Base-by-base conservation (phyloP, 1,284 basidiomycete genomes). In the Bjerkandera adusta region DNA sequence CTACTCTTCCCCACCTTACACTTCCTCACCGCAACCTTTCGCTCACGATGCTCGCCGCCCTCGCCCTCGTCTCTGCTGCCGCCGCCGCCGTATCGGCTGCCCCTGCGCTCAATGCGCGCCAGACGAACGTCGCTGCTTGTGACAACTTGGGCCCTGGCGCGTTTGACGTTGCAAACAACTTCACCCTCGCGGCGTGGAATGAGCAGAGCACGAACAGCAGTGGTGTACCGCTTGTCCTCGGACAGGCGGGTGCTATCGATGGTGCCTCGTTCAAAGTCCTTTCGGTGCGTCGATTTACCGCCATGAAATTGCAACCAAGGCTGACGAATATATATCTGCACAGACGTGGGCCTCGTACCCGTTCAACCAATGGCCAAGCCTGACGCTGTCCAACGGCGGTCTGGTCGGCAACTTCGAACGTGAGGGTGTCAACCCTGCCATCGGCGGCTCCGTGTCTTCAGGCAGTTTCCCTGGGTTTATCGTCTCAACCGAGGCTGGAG, bases 141-240 rank as follows among this genome's bases (percentile, higher is more conserved):
- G 18, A n/a, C 13, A 5, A n/a, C n/a, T n/a, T n/a, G n/a, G 5
- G 32, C 12, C 34, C 34, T 10, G 34, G 5, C 10, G 34, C 16
- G 3, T 50, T 47, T 40, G 35, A 47, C 40, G 34, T 64, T 13
- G 48, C 56, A 4, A 66, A 61, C 48, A 66, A 67, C 52, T 71
- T 75, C 56, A 69, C 64, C 4, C 58, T 75, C 18, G 59, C 68
- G 15, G 72, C 72, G 5, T 51, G 60, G 42, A 72, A 72, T 47
- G 52, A 52, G 3, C 70, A 71, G 45, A 52, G 58, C 1, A 8
- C 15, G 5, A 70, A 73, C 49, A 43, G 47, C 4, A 73, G 68
- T 0, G 71, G 71, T 1, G 63, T 56, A 4, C 70, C 71, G 8
- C 53, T 75, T 24, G 72, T 73, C 5, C 61, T 73, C 13, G 71